Evolutionary conservation across 495 filamentous ascomycete species (phyloP).

Genomic region (Xylaria scruposa): DNA sequence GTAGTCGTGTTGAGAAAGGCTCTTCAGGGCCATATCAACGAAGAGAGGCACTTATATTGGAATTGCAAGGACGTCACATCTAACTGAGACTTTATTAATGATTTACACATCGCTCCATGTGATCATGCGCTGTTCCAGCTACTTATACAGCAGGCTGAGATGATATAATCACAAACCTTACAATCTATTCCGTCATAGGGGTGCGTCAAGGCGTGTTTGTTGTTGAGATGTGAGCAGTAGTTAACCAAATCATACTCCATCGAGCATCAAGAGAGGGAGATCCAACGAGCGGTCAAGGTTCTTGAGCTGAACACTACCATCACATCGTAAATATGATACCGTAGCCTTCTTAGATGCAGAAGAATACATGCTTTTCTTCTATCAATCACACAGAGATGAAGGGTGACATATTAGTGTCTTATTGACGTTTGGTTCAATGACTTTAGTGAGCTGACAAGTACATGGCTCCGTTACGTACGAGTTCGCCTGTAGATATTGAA

Average conservation of each 20-base stretch:
- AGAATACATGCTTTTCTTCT: not conserved
- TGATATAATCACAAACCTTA: not conserved
- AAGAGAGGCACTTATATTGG: not conserved
- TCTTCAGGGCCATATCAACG: too few species aligned
- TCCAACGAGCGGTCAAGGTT: not conserved
- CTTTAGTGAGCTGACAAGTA: not conserved
- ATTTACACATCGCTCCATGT: too few species aligned
- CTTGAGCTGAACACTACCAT: not conserved
- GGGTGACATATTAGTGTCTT: not conserved
- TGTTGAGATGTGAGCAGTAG: not conserved
- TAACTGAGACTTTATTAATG: not conserved
- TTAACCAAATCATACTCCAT: not conserved
- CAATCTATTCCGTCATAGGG: not conserved
- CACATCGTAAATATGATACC: not conserved
- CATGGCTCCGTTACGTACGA: not conserved
- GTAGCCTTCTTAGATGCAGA: not conserved
- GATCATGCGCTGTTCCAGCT: too few species aligned
- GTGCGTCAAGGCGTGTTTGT: not conserved
- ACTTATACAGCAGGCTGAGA: not conserved
- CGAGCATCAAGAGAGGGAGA: too few species aligned
- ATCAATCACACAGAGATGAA: not conserved
- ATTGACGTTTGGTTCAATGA: not conserved
- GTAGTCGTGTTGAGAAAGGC: not conserved
- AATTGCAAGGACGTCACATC: not conserved
- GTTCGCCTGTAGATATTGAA: not conserved